Base-by-base conservation (phyloP, 176 grass and related monocot genomes). In the Oryza australiensis region DNA sequence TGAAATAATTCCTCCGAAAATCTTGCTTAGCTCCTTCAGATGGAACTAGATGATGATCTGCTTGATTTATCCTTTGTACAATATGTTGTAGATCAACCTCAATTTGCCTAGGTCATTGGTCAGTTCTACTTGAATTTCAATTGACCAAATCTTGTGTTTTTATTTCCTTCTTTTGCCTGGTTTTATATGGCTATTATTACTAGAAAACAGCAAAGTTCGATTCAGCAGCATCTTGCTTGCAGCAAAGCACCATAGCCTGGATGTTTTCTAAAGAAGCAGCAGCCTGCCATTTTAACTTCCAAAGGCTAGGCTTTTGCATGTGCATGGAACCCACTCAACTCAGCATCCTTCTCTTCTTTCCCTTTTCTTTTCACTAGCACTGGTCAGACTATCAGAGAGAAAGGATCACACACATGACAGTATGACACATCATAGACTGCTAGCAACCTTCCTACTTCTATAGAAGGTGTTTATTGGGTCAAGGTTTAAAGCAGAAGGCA, bases 231-330 rank as follows among this genome's bases (percentile, higher is more conserved):
- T 74, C 40, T 65, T 45, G 48, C 8, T 26, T 37, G 57, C 22
- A 30, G 51, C 2, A 84, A 89, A 82, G 83, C 78, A 42, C 42
- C 22, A 64, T 48, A 0, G 42, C 22, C 59, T 84, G 62, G 45
- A 84, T 68, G 87, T 76, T 85, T 66, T 81, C 59, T 66, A 86
- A 86, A 89, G 87, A 16, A 76, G 30, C 28, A 67, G 27, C 78
- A 82, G 57, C 57, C 82, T 64, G 64, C 70, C 64, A 34, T 16
- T 76, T 70, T 10, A 89, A 75, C 83, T 86, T 86, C 66, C 65
- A 78, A 86, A 82, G 87, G 14, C 6, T 51, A 13, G 66, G 68
- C 75, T 72, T 70, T 85, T 24, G 48, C 84, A 73, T 78, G 79
- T 74, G 43, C 64, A n/a, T 69, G 26, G 62, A 73, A 60, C 74